A percentile compares a stretch with the other conserved stretches of the same genome.
Evolutionary conservation across 148 eudicot genomes (phyloP).

Genomic region (Camellia japonica): DNA sequence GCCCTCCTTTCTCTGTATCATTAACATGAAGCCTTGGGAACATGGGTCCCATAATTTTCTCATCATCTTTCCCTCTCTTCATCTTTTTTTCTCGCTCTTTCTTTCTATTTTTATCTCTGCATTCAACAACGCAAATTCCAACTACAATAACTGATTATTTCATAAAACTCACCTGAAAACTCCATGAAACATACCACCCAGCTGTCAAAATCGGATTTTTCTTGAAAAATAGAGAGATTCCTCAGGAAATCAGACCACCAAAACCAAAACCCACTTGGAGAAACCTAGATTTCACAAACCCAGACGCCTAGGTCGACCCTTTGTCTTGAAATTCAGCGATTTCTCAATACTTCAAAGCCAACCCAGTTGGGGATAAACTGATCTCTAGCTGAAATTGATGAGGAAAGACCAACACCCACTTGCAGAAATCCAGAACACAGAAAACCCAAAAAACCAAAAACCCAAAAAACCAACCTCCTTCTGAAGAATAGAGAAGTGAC

Average conservation of each 20-base stretch:
- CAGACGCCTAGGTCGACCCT: not conserved
- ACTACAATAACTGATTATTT: constrained; percentile 22
- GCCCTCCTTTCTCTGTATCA: constrained; percentile 91
- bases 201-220: not conserved
- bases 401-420: constrained; percentile 11
- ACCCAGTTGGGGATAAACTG: constrained; percentile 1
- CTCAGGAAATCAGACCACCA: not conserved
- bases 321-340: not conserved
- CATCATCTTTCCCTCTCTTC: constrained; percentile 79
- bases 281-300: constrained; percentile 8
- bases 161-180: constrained; percentile 15
- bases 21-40: constrained; percentile 92
- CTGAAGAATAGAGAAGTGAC: not conserved
- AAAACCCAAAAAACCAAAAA: constrained; percentile 2
- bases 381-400: constrained; percentile 4
- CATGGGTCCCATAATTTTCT: constrained; percentile 67
- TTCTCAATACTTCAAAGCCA: not conserved
- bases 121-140: constrained; percentile 14
- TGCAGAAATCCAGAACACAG: constrained; percentile 1
- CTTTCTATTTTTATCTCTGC: not conserved
- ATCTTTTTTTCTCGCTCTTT: constrained; percentile 24
- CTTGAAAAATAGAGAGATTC: not conserved
- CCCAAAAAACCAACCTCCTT: not conserved
- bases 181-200: constrained; percentile 13
- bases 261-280: not conserved